Conservation (phyloP, 78 protist species). For the Anaeramoeba flamelloides region DNA sequence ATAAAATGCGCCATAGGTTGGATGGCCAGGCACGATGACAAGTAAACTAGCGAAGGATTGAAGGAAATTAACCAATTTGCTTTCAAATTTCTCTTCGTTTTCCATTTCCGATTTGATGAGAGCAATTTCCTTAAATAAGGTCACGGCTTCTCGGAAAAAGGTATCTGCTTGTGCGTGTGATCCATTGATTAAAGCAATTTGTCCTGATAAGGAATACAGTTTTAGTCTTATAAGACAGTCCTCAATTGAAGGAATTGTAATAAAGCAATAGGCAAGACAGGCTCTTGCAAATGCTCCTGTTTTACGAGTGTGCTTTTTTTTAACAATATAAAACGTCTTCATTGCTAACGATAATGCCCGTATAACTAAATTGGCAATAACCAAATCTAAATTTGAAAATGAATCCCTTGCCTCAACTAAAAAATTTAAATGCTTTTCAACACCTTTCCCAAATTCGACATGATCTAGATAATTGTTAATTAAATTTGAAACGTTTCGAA, state of each 20-base stretch:
- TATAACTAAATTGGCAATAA: conserved; percentile 30
- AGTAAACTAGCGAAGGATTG: neutral
- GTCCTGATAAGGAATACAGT: neutral
- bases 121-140: conserved; percentile 40
- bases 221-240: conserved; percentile 10
- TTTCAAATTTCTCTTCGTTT: conserved; percentile 24
- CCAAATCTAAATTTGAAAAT: conserved; percentile 48
- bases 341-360: conserved; percentile 27
- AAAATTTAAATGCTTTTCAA: conserved; percentile 52
- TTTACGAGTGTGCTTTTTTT: conserved; percentile 45
- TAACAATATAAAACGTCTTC: conserved; percentile 19
- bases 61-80: conserved; percentile 18
- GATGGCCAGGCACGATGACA: conserved; percentile 64
- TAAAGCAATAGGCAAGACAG: conserved; percentile 44
- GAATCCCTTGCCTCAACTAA: conserved; percentile 48
- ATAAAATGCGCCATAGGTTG: conserved; percentile 52
- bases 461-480: conserved; percentile 28
- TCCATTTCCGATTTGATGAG: neutral
- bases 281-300: conserved; percentile 53
- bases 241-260: conserved; percentile 59
- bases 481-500: conserved; percentile 37
- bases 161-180: conserved; percentile 61
- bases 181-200: conserved; percentile 36
- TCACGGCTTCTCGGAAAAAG: conserved; percentile 42
- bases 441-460: conserved; percentile 42